phyloP scores from a whole-genome alignment of 2,329 filamentous ascomycete species.

The Botrytis pseudocinerea region DNA sequence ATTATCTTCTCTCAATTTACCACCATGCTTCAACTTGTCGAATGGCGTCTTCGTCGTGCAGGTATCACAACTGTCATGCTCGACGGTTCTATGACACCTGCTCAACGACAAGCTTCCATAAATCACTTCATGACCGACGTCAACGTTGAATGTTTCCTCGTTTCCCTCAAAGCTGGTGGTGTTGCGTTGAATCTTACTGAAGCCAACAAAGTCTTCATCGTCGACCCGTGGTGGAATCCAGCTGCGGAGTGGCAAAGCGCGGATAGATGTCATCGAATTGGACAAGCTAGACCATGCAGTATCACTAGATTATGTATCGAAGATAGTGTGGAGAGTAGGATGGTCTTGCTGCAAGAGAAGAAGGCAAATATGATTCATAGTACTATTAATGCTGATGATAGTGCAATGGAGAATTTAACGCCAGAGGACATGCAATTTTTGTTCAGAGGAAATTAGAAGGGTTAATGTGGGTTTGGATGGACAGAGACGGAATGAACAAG shows the following conservation, averaged over 20 bases:
- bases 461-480: neutral
- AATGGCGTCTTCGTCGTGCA: conserved; percentile 94
- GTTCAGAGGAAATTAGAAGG: conserved; percentile 68
- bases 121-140: conserved; percentile 96
- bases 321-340: conserved; percentile 93
- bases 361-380: conserved; percentile 98
- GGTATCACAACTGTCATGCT: conserved; percentile 98
- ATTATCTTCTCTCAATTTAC: conserved; percentile 99
- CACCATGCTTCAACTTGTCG: conserved; percentile 93
- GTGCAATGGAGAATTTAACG: conserved; percentile 87
- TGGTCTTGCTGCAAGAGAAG: conserved; percentile 96
- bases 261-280: conserved; percentile 91
- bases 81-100: conserved; percentile 94
- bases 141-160: conserved; percentile 92
- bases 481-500: neutral
- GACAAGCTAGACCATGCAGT: conserved; percentile 88
- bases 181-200: conserved; percentile 95
- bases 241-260: conserved; percentile 99
- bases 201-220: conserved; percentile 90
- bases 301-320: conserved; percentile 96
- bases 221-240: conserved; percentile 99
- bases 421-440: conserved; percentile 94
- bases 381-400: conserved; percentile 90
- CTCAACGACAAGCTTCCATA: conserved; percentile 89
- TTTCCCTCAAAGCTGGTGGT: conserved; percentile 93